Base-by-base conservation (phyloP, 106 monocot genomes). In the Platanthera guangdongensis region DNA sequence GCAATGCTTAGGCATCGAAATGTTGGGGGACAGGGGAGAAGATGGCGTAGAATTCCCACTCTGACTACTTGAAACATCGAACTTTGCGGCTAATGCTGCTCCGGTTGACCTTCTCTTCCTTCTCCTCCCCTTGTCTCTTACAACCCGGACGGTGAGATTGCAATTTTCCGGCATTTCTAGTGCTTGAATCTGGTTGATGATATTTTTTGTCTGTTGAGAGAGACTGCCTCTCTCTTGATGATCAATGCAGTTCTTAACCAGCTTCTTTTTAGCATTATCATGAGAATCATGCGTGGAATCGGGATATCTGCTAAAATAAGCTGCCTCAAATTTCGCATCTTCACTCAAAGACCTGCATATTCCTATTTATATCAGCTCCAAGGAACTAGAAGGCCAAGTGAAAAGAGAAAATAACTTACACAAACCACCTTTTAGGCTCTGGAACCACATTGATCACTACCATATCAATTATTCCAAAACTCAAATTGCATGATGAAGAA, bases 21-120 rank as follows among this genome's bases (percentile, higher is more conserved):
- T 25, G 39, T 77, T 83, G 32, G 92, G 86, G 12, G 92, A 90
- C 68, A 88, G 57, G 9, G 95, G 92, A 19, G 95, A 95, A 53
- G 92, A 90, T 59, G 95, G 95, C n/a, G 90, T 92, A n/a, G 95
- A 95, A 74, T 95, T 95, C 54, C 92, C 88, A 84, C 95, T 92
- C n/a, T 92, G 92, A 78, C 95, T 92, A 75, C 95, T 85, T 71
- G 92, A 92, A 73, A 83, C 88, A 55, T 92, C 92, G 63, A 86
- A 47, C 60, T 87, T 92, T 51, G 80, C 65, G 21, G 86, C 74
- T 68, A 85, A 77, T 71, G 76, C 85, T 50, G 74, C 79, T 52
- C 81, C 82, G 73, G 30, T 71, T n/a, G 80, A 18, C 47, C 79
- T 85, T 57, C 74, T 82, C 80, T 89, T 94, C 57, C 79, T 87